A percentile compares a stretch with the other conserved stretches of the same genome.
Conservation (phyloP, 139 green algal species). For the Tetraselmis striata region DNA sequence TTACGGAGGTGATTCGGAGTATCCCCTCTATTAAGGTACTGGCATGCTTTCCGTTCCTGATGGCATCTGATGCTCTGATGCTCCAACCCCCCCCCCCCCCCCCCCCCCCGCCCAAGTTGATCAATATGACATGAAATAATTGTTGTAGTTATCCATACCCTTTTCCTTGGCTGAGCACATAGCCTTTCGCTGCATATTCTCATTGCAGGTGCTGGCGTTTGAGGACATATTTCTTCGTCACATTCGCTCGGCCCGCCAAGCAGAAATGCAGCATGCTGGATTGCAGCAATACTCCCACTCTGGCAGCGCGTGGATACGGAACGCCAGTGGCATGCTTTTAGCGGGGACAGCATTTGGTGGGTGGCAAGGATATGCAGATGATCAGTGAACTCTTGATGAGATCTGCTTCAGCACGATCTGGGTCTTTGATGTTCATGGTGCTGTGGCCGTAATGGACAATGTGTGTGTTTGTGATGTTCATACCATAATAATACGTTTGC, state of each 20-base stretch:
- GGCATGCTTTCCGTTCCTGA: no score
- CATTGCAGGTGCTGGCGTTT: not conserved
- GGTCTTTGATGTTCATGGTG: not conserved
- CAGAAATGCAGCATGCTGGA: not conserved
- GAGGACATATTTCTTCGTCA: not conserved
- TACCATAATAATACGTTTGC: no score
- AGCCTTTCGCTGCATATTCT: not conserved
- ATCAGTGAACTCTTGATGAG: no score
- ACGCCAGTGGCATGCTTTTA: not conserved
- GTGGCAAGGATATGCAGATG: not conserved
- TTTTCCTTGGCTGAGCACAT: not conserved
- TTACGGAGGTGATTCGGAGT: not conserved
- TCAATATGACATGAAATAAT: no score
- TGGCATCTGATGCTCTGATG: not conserved
- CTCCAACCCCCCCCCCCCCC: not conserved
- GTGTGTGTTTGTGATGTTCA: not conserved
- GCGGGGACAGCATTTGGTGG: not conserved
- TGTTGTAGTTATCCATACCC: not conserved
- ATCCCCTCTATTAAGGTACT: not conserved
- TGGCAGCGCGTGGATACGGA: not conserved
- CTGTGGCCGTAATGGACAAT: not conserved
- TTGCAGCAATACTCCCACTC: not conserved
- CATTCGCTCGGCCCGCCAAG: not conserved
- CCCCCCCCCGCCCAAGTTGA: no score
- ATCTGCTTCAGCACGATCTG: not conserved